Evolutionary conservation across 2,329 filamentous ascomycete species (phyloP).

Genomic region (Emergomyces orientalis): DNA sequence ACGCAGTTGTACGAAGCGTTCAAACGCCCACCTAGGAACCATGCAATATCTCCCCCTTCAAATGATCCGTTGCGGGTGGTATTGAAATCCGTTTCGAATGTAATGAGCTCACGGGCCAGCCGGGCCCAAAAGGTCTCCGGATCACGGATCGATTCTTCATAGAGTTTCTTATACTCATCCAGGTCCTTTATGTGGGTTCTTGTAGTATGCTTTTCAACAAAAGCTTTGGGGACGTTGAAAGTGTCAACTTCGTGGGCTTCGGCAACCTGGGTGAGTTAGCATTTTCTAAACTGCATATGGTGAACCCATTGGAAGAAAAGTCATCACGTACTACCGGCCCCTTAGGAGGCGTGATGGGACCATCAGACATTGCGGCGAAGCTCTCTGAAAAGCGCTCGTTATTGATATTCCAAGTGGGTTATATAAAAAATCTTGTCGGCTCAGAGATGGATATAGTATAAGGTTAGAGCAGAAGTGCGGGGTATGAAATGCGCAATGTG

Average conservation of each 20-base stretch:
- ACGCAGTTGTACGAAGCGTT: conserved; percentile 98
- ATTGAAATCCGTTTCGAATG: conserved; percentile 85
- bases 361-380: conserved; percentile 30
- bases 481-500: not conserved
- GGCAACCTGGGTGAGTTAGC: conserved; percentile 30
- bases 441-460: not conserved
- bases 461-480: not conserved
- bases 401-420: not conserved
- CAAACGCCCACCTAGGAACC: conserved; percentile 88
- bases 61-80: conserved; percentile 75
- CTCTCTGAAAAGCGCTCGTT: not conserved
- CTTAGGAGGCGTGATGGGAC: conserved; percentile 26
- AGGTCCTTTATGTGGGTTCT: conserved; percentile 51
- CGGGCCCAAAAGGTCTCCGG: conserved; percentile 85
- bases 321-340: conserved; percentile 32
- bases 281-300: not conserved
- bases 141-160: conserved; percentile 77
- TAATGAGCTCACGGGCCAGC: conserved; percentile 76
- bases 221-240: conserved; percentile 49
- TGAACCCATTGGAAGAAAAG: not conserved
- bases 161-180: conserved; percentile 55
- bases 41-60: conserved; percentile 71
- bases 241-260: conserved; percentile 43
- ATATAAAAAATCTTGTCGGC: not conserved
- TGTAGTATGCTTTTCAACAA: conserved; percentile 50